Evolutionary conservation across 2,329 filamentous ascomycete genomes (phyloP).

Genomic region (Hyphodiscus sp.): DNA sequence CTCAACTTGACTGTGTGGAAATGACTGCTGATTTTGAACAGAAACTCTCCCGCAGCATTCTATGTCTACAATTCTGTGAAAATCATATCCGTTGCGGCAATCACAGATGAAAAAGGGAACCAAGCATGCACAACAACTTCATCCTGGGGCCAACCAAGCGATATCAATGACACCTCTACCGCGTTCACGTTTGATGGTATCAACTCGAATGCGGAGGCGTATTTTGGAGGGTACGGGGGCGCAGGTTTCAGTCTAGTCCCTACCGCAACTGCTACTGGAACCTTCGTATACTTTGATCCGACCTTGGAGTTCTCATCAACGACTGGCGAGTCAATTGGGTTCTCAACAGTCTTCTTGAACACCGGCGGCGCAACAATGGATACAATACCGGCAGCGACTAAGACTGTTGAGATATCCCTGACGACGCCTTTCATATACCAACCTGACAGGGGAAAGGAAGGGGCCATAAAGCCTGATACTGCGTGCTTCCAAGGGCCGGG

Average conservation of each 20-base stretch:
- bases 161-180: too few species aligned
- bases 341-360: background rate
- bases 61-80: conserved; percentile 10
- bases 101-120: conserved; percentile 5
- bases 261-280: background rate
- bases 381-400: background rate
- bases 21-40: background rate
- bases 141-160: background rate
- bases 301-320: too few species aligned
- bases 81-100: conserved; percentile 6
- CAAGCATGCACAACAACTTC: conserved; percentile 6
- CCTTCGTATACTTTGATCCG: background rate
- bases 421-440: conserved; percentile 18
- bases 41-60: conserved; percentile 11
- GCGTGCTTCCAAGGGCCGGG: background rate
- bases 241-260: background rate
- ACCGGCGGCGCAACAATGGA: background rate
- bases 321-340: too few species aligned
- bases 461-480: background rate
- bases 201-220: conserved; percentile 8
- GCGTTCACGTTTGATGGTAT: background rate
- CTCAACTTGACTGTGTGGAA: too few species aligned
- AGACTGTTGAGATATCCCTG: conserved; percentile 5
- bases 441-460: conserved; percentile 3
- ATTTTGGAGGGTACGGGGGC: background rate